Conservation (phyloP, 257 asterid genomes). For the Solanum habrochaites region DNA sequence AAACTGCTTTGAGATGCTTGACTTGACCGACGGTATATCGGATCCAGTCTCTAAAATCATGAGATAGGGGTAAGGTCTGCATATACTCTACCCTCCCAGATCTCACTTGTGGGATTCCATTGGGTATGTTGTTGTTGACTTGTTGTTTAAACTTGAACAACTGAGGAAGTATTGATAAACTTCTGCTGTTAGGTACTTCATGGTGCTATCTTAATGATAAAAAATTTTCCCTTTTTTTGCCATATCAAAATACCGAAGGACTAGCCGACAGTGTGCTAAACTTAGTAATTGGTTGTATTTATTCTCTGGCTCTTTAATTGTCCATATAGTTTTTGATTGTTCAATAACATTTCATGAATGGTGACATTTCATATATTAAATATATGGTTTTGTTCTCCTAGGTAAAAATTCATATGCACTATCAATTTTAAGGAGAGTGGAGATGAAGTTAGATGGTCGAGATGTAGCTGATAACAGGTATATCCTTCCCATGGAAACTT, state of each 20-base stretch:
- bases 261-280: background rate
- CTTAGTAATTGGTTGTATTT: background rate
- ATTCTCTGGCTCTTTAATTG: background rate
- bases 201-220: background rate
- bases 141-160: background rate
- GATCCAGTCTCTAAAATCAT: background rate
- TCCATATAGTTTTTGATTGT: background rate
- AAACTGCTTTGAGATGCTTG: background rate
- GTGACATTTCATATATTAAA: background rate
- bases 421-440: constrained; percentile 73
- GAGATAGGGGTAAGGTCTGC: background rate
- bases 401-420: constrained; percentile 89
- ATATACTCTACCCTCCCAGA: background rate
- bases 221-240: background rate
- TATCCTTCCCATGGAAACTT: constrained; percentile 8
- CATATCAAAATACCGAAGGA: background rate
- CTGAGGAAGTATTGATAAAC: background rate
- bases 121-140: background rate
- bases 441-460: constrained; percentile 91
- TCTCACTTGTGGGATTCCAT: background rate
- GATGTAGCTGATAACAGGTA: constrained; percentile 78
- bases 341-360: background rate
- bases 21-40: background rate
- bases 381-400: constrained; percentile 13
- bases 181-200: background rate